Evolutionary conservation across 1,139 yeast genomes (phyloP), one percentile per base, ranked within the genome.

Genomic region (Suhomyces guaymorum): DNA sequence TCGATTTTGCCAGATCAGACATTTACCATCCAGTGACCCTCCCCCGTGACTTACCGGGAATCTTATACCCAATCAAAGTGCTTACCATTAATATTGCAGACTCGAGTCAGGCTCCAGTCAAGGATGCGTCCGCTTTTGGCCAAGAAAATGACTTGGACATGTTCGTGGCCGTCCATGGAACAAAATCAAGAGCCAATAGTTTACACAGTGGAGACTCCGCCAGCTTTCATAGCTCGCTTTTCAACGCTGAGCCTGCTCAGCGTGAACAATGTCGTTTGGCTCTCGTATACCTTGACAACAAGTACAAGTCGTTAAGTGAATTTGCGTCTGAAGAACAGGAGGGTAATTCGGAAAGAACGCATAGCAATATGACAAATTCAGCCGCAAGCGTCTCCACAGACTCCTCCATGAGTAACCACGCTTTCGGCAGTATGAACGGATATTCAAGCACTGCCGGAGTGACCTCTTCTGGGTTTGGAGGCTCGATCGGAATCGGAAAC

Each of bases 21-120:
- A 20, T 31, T 8, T 20, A 28, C 15, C 41, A 24, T 9, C 66
- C 66, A 3, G 37, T 48, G 5, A 61, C 70, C 0, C 48, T 64
- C 15, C 67, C 69, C 0, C 28, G 21, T 8, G 49, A 51, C 20
- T 22, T 64, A 2, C 53, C 55, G 0, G 69, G 68, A 4, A 43
- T 64, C 6, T 39, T 63, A 15, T 62, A 61, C 29, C 69, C 69
- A 1, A 25, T 42, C 12, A 48, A 52, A 17, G 53, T 50, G n/a
- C 35, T 59, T 12, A 56, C 49, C 15, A 37, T 33, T 34, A 41
- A n/a, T 29, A 28, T 19, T 26, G 29, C 26, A 22, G 39, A 17
- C 12, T 18, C 16, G 4, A 23, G 12, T 12, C 12, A 9, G n/a
- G 12, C 23, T 11, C 14, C n/a, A 4, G 8, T 5, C 9, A 12